These are phyloP conservation scores for Quercus mongolica DNA, from an alignment of 306 rosid species.

Conservation along the genomic window DNA sequence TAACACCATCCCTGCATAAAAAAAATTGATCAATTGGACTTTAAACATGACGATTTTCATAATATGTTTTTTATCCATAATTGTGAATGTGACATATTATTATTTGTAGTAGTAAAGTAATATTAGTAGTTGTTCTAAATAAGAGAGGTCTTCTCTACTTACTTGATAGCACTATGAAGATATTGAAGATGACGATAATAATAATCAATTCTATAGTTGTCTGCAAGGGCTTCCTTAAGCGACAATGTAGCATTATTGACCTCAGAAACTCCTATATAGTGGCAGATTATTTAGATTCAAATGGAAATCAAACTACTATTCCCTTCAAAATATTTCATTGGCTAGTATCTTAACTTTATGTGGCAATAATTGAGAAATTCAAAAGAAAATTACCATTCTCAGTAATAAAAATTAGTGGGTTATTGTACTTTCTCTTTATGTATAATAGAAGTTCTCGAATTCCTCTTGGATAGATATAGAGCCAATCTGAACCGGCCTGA, in stretches of 20 bases:
- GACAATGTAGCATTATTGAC: slow-evolving; percentile 32
- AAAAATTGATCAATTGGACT: too few relatives aligned
- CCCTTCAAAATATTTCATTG: too few relatives aligned
- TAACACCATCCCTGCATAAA: slow-evolving; percentile 32
- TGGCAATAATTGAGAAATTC: too few relatives aligned
- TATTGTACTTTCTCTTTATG: slow-evolving; percentile 36
- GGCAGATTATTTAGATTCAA: too few relatives aligned
- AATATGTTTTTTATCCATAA: too few relatives aligned
- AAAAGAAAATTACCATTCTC: slow-evolving; percentile 47
- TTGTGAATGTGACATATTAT: too few relatives aligned
- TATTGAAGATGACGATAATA: slow-evolving; percentile 44
- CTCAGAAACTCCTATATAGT: slow-evolving; percentile 47
- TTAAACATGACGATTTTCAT: too few relatives aligned
- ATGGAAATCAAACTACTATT: too few relatives aligned
- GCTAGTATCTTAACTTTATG: too few relatives aligned
- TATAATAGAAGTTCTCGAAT: slow-evolving; percentile 37
- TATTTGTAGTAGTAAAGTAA: too few relatives aligned
- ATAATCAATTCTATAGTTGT: slow-evolving; percentile 45
- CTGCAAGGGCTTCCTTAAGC: slow-evolving; percentile 34
- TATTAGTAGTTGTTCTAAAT: too few relatives aligned
- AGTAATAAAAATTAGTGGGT: slow-evolving; percentile 54
- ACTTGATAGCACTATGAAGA: slow-evolving; percentile 48
- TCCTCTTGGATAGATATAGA: slow-evolving; percentile 48
- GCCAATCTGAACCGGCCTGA: slow-evolving; percentile 50
- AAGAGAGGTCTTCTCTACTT: background rate